Evolutionary conservation across 192 early-diverging fungal genomes (phyloP), one percentile per base, ranked within the genome.

Genomic region (Backusella psychrophila): DNA sequence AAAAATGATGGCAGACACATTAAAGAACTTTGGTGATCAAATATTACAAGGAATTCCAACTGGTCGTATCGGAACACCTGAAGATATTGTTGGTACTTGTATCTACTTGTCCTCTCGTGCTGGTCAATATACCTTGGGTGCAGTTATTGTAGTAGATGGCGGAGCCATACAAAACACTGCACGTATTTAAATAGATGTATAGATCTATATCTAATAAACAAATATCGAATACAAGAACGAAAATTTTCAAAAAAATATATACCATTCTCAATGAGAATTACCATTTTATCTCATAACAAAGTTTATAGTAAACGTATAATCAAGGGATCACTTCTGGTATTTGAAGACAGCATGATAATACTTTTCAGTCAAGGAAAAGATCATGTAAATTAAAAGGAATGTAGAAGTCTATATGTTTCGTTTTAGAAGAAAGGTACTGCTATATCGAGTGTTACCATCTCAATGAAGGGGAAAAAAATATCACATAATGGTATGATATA

Each of bases 1-100:
- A 66, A 91, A 92, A 77, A 94, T 94, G 93, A 94, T 93, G 91
- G 82, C 81, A 49, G 85, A 80, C 0, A 93, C 90, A 0, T 68
- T 94, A 66, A 80, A 83, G 1, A 78, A 76, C n/a, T 77, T 81
- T 73, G 80, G 87, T 8, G 88, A 92, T 21, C 66, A 71, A 17
- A 92, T 93, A 56, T 84, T 89, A 0, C 41, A 66, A 12, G 49
- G 67, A 52, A 81, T 92, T 53, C 94, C 94, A 11, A 69, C 93
- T 73, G 87, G 91, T 8, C 88, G 95, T 9, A 91, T 98, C 73
- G 96, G 96, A 2, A 78, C 79, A 26, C 85, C 94, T 6, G 89
- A 93, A 73, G 96, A 97, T 85, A 93, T 97, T 87, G 96, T 93
- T 38, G 97, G 92, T 21, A 84, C 94, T 1, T 89, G 89, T 42